phyloP scores from a whole-genome alignment of 768 basidiomycete species.

The Sutorius australiensis region DNA sequence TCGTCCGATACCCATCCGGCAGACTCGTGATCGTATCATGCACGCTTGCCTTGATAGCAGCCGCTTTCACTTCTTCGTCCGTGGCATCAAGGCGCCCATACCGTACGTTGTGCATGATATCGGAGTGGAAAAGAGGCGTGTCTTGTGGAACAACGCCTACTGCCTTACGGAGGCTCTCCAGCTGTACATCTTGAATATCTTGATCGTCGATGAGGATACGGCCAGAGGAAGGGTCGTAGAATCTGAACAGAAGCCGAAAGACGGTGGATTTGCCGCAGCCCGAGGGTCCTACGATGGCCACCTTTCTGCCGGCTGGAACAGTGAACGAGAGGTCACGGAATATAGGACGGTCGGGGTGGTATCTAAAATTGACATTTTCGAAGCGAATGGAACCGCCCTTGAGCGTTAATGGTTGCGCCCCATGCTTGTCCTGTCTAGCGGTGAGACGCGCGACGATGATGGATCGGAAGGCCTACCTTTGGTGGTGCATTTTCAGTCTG shows the following conservation, averaged over 20 bases:
- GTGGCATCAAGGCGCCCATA: slow-evolving; percentile 86
- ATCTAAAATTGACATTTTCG: slow-evolving; percentile 87
- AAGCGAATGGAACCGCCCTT: slow-evolving; percentile 88
- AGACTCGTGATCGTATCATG: slow-evolving; percentile 74
- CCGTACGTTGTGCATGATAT: slow-evolving; percentile 92
- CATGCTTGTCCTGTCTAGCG: slow-evolving; percentile 55
- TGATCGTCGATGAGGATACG: slow-evolving; percentile 87
- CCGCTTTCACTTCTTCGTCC: slow-evolving; percentile 86
- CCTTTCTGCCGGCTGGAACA: slow-evolving; percentile 93
- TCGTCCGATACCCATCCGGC: slow-evolving; percentile 84
- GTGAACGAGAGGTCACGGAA: slow-evolving; percentile 85
- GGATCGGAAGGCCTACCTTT: slow-evolving; percentile 37
- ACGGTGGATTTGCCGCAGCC: slow-evolving; percentile 98
- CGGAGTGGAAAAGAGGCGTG: slow-evolving; percentile 94
- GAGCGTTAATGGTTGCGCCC: slow-evolving; percentile 63
- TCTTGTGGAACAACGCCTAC: slow-evolving; percentile 98
- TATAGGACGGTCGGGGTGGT: slow-evolving; percentile 89
- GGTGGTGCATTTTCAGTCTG: slow-evolving; percentile 75
- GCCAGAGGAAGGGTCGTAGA: slow-evolving; percentile 84
- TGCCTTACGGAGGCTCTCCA: slow-evolving; percentile 64
- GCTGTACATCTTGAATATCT: slow-evolving; percentile 67
- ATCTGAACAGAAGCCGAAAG: slow-evolving; percentile 89
- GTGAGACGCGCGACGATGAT: not conserved
- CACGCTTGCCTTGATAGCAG: slow-evolving; percentile 82
- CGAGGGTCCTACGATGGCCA: slow-evolving; percentile 94